Percentiles rank a stretch among this genome's conserved stretches.
These are phyloP conservation scores for Coemansia erecta DNA, from an alignment of 192 early-diverging fungal species.

Conservation along the genomic window DNA sequence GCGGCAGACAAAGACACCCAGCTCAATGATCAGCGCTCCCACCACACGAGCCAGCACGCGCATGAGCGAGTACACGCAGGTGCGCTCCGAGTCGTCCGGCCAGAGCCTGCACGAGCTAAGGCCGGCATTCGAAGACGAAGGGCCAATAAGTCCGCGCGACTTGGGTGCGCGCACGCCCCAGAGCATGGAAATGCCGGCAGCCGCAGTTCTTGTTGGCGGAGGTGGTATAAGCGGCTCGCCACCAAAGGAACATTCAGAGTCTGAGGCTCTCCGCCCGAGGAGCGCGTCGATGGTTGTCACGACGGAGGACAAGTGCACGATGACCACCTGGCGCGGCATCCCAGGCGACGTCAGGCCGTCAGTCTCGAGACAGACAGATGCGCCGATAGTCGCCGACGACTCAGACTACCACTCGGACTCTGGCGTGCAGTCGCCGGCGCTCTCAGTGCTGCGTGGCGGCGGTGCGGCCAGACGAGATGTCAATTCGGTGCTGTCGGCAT, in stretches of 20 bases:
- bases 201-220: conserved; percentile 40
- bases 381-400: conserved; percentile 1
- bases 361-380: conserved; percentile 12
- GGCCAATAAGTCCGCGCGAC: conserved; percentile 6
- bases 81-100: conserved; percentile 26
- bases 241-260: not conserved
- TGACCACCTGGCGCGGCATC: conserved; percentile 47
- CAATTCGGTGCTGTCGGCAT: conserved; percentile 28
- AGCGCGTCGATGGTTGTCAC: conserved; percentile 39
- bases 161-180: conserved; percentile 21
- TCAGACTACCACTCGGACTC: conserved; percentile 9
- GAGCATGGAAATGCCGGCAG: conserved; percentile 23
- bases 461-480: conserved; percentile 13
- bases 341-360: conserved; percentile 22
- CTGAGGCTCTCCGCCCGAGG: conserved; percentile 19
- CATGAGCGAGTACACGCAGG: conserved; percentile 33
- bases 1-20: not conserved
- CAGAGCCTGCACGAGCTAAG: conserved; percentile 45
- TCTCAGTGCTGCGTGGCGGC: conserved; percentile 46
- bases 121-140: conserved; percentile 41
- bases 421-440: conserved; percentile 15
- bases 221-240: conserved; percentile 9
- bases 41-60: conserved; percentile 24
- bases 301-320: conserved; percentile 47
- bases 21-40: conserved; percentile 9